These are phyloP conservation scores for Eutrema salsugineum DNA, from an alignment of 441 rosid genomes.

Conservation along the genomic window DNA sequence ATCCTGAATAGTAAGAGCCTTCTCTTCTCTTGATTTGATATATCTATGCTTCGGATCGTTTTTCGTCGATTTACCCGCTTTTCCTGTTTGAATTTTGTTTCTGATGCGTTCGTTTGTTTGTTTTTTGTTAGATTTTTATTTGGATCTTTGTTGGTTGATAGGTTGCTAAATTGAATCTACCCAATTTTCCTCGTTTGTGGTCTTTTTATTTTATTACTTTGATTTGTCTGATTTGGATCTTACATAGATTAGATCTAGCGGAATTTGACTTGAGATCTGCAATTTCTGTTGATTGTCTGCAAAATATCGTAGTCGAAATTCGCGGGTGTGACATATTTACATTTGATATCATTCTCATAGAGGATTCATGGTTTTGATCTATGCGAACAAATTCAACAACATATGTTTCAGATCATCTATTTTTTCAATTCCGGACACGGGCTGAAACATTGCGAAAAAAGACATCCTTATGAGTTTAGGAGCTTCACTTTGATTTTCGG, in stretches of 20 bases:
- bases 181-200: not conserved
- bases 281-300: not conserved
- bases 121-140: not conserved
- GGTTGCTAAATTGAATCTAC: not conserved
- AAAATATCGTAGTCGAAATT: not conserved
- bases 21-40: not conserved
- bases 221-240: not conserved
- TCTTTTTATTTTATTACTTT: not conserved
- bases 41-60: slow-evolving; percentile 1
- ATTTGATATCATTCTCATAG: not conserved
- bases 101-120: not conserved
- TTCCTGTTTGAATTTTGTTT: not conserved
- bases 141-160: not conserved
- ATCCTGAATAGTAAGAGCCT: slow-evolving; percentile 34
- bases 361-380: not conserved
- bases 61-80: not conserved
- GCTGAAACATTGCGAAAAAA: not conserved
- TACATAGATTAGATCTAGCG: slow-evolving; percentile 7
- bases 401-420: not conserved
- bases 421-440: not conserved
- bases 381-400: not conserved
- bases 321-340: not conserved
- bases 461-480: not conserved
- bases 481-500: not conserved
- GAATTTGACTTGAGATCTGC: slow-evolving; percentile 13